phyloP scores from a whole-genome alignment of 139 green algal species.

The Pseudopediastrum boryanum region DNA sequence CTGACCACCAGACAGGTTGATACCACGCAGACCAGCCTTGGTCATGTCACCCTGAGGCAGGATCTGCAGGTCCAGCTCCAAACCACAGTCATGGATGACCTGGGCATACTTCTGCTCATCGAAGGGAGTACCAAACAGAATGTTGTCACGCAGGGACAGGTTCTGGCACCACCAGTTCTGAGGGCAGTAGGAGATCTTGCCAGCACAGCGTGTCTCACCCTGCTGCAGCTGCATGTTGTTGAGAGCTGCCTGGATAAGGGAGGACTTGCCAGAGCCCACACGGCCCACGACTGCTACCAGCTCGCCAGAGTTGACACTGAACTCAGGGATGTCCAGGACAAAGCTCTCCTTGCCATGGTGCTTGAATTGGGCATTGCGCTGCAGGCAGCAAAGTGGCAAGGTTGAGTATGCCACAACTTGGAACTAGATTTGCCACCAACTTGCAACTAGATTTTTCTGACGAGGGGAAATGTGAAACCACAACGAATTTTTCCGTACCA shows the following conservation, averaged over 20 bases:
- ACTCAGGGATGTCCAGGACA: constrained; percentile 52
- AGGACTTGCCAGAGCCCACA: constrained; percentile 58
- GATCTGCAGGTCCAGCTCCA: constrained; percentile 63
- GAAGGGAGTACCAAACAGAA: constrained; percentile 60
- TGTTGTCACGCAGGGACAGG: constrained; percentile 71
- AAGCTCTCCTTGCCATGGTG: constrained; percentile 55
- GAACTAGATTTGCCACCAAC: too few species aligned
- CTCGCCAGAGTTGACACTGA: constrained; percentile 54
- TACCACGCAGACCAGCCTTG: constrained; percentile 58
- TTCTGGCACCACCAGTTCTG: constrained; percentile 82
- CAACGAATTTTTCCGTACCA: too few species aligned
- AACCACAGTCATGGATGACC: constrained; percentile 57
- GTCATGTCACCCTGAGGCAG: constrained; percentile 53
- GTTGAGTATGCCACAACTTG: too few species aligned
- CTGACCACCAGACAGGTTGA: constrained; percentile 65
- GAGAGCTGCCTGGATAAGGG: constrained; percentile 55
- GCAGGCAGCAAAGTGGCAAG: background rate
- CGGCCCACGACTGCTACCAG: constrained; percentile 65
- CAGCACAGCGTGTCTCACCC: constrained; percentile 43
- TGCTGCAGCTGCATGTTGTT: constrained; percentile 58
- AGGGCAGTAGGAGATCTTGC: constrained; percentile 51
- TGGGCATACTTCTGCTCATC: constrained; percentile 56
- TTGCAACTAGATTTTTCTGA: too few species aligned
- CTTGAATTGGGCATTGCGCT: constrained; percentile 50
- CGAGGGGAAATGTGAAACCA: too few species aligned